A percentile compares a stretch with the other conserved stretches of the same genome.
Evolutionary conservation across 2,329 filamentous ascomycete species (phyloP).

Genomic region (Colletotrichum eremochloae): DNA sequence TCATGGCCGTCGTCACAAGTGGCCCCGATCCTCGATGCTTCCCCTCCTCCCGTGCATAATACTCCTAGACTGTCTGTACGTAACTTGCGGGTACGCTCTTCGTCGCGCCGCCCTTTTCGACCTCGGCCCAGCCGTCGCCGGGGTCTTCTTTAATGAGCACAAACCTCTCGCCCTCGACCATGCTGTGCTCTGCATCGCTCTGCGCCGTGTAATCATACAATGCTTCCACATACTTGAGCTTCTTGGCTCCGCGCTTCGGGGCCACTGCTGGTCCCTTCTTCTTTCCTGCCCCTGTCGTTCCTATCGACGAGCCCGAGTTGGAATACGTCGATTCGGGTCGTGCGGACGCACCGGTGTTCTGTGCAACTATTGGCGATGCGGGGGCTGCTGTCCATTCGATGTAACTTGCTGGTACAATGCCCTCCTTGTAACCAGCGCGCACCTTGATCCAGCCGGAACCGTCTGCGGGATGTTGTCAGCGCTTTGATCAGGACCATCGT

Average conservation of each 20-base stretch:
- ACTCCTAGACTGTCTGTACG: constrained; percentile 77
- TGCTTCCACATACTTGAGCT: constrained; percentile 92
- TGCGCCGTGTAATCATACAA: constrained; percentile 92
- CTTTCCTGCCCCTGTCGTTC: constrained; percentile 65
- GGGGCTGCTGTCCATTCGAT: constrained; percentile 71
- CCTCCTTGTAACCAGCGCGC: constrained; percentile 79
- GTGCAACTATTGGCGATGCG: constrained; percentile 58
- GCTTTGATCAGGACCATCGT: background rate
- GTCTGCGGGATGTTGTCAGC: constrained; percentile 65
- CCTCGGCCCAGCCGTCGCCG: constrained; percentile 97
- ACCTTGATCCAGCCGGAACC: constrained; percentile 94
- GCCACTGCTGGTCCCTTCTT: constrained; percentile 95
- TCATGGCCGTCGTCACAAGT: background rate
- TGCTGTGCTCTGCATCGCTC: constrained; percentile 88
- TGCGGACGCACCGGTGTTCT: constrained; percentile 61
- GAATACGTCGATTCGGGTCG: constrained; percentile 84
- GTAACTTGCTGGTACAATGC: constrained; percentile 89
- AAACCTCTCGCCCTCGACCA: constrained; percentile 91
- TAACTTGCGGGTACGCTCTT: constrained; percentile 96
- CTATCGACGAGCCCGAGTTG: constrained; percentile 78
- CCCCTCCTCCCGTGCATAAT: constrained; percentile 21
- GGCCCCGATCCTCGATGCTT: background rate
- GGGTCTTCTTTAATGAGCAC: constrained; percentile 89
- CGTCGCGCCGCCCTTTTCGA: constrained; percentile 88
- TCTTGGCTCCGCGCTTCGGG: constrained; percentile 91